Base-by-base conservation (phyloP, 1,139 yeast species). In the Blastobotrys proliferans region DNA sequence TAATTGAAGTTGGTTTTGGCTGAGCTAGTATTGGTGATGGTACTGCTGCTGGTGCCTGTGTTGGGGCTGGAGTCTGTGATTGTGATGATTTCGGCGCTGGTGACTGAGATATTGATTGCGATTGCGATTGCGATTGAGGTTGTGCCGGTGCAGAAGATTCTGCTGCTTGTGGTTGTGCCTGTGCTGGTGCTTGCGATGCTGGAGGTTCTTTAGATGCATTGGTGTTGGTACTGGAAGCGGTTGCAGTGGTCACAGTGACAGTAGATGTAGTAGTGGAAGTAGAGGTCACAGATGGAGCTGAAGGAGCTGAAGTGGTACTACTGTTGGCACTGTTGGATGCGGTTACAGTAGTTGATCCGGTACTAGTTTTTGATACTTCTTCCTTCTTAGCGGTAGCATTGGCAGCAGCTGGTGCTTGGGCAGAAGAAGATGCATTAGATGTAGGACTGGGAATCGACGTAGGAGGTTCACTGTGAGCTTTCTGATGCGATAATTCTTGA, bases 381-480 rank as follows among this genome's bases (percentile, higher is more conserved):
- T 16, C 33, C 10, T 11, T 29, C 4, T 18, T 16, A 4, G 35
- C 22, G 19, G 35, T 31, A 10, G 21, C 34, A 5, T 9, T 30
- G 13, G 31, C 6, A 6, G 16, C 31, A 27, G 31, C 31, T 8
- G 11, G 6, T 22, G 6, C 9, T 22, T 22, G 26, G 9, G 11
- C 26, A 8, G 26, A 11, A 22, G 26, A 22, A 11, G 26, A 22
- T 27, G 6, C 31, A 27, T 6, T 14, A 3, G 27, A 18, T 4
- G 30, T 25, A 2, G 43, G 43, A 17, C 43, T 40, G 1, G 38
- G 38, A 19, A 40, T 28, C 10, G 35, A 22, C 8, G 43, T 40
- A 8, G 38, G 31, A 14, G 43, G 43, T 19, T 40, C 43, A 19
- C 43, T 40, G 4, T 34, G 38, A 9, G 43, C 21, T 11, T 40